Base-by-base conservation (phyloP, 257 asterid genomes). In the Forsythia viridissima region DNA sequence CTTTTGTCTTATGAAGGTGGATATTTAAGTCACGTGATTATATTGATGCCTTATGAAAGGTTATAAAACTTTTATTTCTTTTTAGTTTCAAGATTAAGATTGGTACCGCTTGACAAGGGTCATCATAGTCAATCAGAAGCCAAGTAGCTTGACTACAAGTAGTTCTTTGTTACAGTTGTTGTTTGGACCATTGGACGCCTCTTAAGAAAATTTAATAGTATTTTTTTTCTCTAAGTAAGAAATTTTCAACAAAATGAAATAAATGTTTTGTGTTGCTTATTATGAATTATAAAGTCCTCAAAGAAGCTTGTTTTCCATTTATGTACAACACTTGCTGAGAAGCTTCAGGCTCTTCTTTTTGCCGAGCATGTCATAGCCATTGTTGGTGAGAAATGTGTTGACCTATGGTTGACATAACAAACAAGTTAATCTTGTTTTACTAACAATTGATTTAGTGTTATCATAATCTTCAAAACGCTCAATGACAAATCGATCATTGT, bases 311-410 rank as follows among this genome's bases (percentile, higher is more conserved):
- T 63, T 70, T 41, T 61, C 70, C 70, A 80, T 74, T 82, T 24
- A 73, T 75, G 74, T 88, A 86, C 88, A 95, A 98, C 87, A 74
- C 92, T 94, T 80, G 85, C 86, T 69, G 89, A 87, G 78, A 95
- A 87, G 84, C 86, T 90, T 79, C 91, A 89, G 84, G 96, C 99
- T 79, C 98, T 93, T 78, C 76, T 84, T 81, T 85, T 93, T 82
- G 93, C 97, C 30, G 97, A 95, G 82, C 52, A 82, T 80, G 87
- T 80, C 85, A 80, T 91, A 46, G 89, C 94, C 76, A 85, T 87
- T 81, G 86, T 87, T 82, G 97, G 98, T 5, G 98, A 92, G 85
- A 90, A 85, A 73, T 95, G 99, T 30, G 34, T 30, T 30, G 34
- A 30, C 34, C 34, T 30, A 30, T 30, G 34, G 34, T 30, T 30